phyloP scores from a whole-genome alignment of 768 basidiomycete genomes.

The Podaxis sp. region DNA sequence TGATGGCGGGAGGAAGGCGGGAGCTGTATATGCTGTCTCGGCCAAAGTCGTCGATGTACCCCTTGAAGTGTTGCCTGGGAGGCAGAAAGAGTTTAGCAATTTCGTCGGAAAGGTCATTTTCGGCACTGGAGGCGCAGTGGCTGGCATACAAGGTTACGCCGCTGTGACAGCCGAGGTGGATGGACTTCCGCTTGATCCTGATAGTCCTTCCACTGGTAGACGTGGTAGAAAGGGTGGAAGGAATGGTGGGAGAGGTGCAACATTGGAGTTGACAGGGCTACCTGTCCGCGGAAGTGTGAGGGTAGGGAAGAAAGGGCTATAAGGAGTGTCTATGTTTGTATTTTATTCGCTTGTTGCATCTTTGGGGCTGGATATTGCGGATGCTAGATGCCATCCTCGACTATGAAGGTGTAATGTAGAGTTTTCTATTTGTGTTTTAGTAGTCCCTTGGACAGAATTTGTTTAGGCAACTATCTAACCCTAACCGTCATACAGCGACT shows the following conservation, averaged over 20 bases:
- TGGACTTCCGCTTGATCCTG: constrained; percentile 54
- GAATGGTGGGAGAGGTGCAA: constrained; percentile 28
- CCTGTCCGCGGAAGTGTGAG: constrained; percentile 68
- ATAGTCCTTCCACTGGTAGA: constrained; percentile 14
- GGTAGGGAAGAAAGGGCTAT: constrained; percentile 54
- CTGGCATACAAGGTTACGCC: constrained; percentile 65
- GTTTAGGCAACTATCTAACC: no score
- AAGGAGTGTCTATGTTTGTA: background rate
- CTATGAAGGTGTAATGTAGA: no score
- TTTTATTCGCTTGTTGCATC: background rate
- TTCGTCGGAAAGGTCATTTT: constrained; percentile 85
- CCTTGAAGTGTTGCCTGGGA: constrained; percentile 73
- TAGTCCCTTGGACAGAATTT: no score
- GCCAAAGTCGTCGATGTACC: constrained; percentile 75
- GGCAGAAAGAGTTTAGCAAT: constrained; percentile 71
- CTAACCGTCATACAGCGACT: no score
- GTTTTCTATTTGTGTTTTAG: no score
- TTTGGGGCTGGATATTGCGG: background rate
- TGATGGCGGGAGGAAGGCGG: constrained; percentile 40
- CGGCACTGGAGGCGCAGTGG: constrained; percentile 59
- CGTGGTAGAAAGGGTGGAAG: constrained; percentile 20
- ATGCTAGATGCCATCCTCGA: background rate
- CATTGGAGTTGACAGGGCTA: constrained; percentile 59
- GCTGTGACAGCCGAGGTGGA: constrained; percentile 58
- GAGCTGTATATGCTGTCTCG: constrained; percentile 55